These are phyloP conservation scores for Phenoliferia sp. DNA, from an alignment of 1,284 basidiomycete genomes.

Conservation along the genomic window DNA sequence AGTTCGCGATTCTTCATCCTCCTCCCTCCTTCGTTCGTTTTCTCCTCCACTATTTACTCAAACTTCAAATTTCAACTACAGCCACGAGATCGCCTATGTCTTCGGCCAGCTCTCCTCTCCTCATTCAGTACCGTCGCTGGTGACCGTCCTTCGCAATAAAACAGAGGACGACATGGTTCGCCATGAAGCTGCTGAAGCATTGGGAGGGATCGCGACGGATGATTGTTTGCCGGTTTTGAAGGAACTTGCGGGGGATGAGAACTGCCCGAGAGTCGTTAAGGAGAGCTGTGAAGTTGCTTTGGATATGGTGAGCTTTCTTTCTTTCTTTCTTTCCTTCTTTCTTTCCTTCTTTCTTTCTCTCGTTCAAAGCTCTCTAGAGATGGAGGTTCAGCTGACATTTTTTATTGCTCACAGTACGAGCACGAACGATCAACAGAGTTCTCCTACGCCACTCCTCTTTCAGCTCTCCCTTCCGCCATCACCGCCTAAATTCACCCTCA, in stretches of 20 bases:
- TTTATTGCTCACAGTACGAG: not conserved
- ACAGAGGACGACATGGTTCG: slow-evolving; percentile 94
- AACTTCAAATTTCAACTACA: slow-evolving; percentile 39
- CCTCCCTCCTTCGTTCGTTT: not conserved
- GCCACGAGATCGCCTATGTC: slow-evolving; percentile 96
- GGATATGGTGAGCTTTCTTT: slow-evolving; percentile 60
- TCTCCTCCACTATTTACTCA: slow-evolving; percentile 2
- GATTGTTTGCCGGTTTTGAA: slow-evolving; percentile 77
- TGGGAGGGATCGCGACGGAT: slow-evolving; percentile 91
- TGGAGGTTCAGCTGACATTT: too few relatives aligned
- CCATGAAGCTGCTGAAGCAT: slow-evolving; percentile 96
- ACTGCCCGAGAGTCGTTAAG: slow-evolving; percentile 82
- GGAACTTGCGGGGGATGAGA: slow-evolving; percentile 72
- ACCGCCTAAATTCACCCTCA: not conserved
- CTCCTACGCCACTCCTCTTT: not conserved
- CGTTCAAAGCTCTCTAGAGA: too few relatives aligned
- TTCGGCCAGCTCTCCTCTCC: slow-evolving; percentile 92
- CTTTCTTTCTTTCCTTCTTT: not conserved
- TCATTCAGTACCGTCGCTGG: slow-evolving; percentile 78
- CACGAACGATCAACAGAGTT: not conserved
- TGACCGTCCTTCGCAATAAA: slow-evolving; percentile 67
- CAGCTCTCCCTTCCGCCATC: not conserved
- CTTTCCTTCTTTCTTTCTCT: too few relatives aligned
- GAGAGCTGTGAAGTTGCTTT: slow-evolving; percentile 96
- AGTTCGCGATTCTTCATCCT: too few relatives aligned